phyloP scores from a whole-genome alignment of 2,329 filamentous ascomycete genomes.

The Alternaria solani region DNA sequence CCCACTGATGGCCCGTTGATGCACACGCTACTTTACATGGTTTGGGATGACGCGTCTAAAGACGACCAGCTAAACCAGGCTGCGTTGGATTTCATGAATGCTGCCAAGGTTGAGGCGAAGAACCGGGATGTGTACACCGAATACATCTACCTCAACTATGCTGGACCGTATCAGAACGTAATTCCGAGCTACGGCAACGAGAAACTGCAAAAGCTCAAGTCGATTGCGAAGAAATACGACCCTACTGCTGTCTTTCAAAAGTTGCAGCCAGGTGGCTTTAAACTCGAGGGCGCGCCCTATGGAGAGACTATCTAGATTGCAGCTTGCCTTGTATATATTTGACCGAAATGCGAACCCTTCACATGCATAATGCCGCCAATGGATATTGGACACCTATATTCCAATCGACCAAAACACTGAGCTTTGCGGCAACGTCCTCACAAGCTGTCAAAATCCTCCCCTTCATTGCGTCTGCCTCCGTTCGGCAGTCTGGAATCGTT shows the following conservation, averaged over 20 bases:
- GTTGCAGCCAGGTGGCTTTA: conserved; percentile 31
- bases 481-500: neutral
- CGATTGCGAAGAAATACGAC: conserved; percentile 31
- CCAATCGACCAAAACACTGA: neutral
- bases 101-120: conserved; percentile 22
- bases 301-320: conserved; percentile 2
- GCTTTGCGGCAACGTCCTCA: neutral
- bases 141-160: conserved; percentile 60
- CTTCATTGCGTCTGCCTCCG: neutral
- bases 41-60: conserved; percentile 29
- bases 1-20: conserved; percentile 26
- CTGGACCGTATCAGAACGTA: conserved; percentile 53
- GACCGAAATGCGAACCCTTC: neutral
- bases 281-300: conserved; percentile 28
- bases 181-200: conserved; percentile 52
- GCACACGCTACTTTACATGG: conserved; percentile 25
- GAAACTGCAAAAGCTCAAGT: conserved; percentile 41
- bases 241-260: conserved; percentile 31
- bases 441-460: neutral
- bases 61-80: conserved; percentile 24
- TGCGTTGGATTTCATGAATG: conserved; percentile 19
- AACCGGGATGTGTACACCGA: conserved; percentile 16
- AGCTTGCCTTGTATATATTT: neutral
- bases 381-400: neutral
- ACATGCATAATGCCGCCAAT: neutral